Base-by-base conservation (phyloP, 192 early-diverging fungal species). In the Physocladia obscura region DNA sequence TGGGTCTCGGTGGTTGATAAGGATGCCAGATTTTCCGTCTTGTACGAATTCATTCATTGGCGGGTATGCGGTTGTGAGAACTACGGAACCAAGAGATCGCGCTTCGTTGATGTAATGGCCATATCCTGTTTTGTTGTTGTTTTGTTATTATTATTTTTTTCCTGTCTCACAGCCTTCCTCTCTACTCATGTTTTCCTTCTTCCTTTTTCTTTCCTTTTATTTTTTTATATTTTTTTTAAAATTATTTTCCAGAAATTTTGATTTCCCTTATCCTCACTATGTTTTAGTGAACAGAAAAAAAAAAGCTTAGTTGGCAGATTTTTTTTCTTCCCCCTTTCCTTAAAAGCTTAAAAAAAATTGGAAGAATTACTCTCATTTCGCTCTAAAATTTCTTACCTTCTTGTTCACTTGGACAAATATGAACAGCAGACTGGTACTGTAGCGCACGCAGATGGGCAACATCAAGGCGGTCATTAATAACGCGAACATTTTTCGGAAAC, bases 41-140 rank as follows among this genome's bases (percentile, higher is more conserved):
- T 50, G 15, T 38, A 69, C 67, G 34, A 69, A 69, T 31, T 69
- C 67, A 2, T 69, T 57, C 67, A 69, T 69, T 2, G 67, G 67
- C 6, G 55, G 0, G 0, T 30, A 44, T 19, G 55, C 55, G 15
- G 67, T 69, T 1, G 67, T 69, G 8, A 69, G 3, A 22, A 69
- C 57, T 17, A 69, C 6, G 6, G 36, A 13, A 1, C 67, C 67
- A 32, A 69, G 31, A 5, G 54, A 19, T 4, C 67, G 52, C 26
- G 67, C 54, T n/a, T n/a, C n/a, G n/a, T n/a, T n/a, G n/a, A n/a
- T n/a, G n/a, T n/a, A n/a, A n/a, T n/a, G n/a, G n/a, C 27, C 57
- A n/a, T n/a, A n/a, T n/a, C n/a, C n/a, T n/a, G n/a, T n/a, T n/a
- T n/a, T 37, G 4, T 61, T 61, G 39, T 49, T 61, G 44, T 61